Conservation (phyloP, 1,284 basidiomycete species). For the Malassezia japonica region DNA sequence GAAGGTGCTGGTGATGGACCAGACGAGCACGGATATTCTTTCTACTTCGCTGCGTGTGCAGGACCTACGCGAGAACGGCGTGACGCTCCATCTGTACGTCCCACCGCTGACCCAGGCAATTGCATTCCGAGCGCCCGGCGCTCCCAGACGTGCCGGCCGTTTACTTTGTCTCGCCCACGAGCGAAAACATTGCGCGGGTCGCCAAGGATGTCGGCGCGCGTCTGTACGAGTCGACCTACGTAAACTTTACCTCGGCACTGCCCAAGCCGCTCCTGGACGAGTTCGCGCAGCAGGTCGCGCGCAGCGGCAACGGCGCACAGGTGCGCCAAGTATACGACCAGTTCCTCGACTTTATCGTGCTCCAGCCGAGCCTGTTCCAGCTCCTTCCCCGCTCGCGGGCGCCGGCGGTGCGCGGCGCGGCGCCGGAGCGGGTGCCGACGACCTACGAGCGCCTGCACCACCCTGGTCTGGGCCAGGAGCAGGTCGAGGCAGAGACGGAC, state of each 20-base stretch:
- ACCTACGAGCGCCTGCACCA: conserved; percentile 82
- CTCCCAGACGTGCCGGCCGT: conserved; percentile 91
- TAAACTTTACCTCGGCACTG: conserved; percentile 89
- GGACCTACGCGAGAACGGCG: conserved; percentile 88
- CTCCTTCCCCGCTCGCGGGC: conserved; percentile 55
- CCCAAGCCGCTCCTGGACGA: conserved; percentile 83
- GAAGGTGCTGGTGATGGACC: conserved; percentile 93
- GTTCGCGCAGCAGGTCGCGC: conserved; percentile 76
- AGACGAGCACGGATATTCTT: conserved; percentile 87
- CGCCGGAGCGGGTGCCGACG: conserved; percentile 10
- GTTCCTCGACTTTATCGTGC: conserved; percentile 90
- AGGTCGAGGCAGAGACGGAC: conserved; percentile 89
- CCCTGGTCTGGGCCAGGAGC: conserved; percentile 76
- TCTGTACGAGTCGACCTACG: conserved; percentile 83
- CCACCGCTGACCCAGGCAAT: conserved; percentile 57
- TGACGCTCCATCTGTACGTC: conserved; percentile 87
- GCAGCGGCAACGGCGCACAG: conserved; percentile 67
- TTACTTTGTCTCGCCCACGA: conserved; percentile 88
- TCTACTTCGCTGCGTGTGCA: conserved; percentile 91
- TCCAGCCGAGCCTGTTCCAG: conserved; percentile 88
- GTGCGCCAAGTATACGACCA: conserved; percentile 54
- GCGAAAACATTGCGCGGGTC: conserved; percentile 66
- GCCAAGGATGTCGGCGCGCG: conserved; percentile 61
- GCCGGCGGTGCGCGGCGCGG: conserved; percentile 26
- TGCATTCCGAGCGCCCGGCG: conserved; percentile 78